Evolutionary conservation across 1,139 yeast species (phyloP).

Genomic region (Kurtzmaniella quercitrusa): DNA sequence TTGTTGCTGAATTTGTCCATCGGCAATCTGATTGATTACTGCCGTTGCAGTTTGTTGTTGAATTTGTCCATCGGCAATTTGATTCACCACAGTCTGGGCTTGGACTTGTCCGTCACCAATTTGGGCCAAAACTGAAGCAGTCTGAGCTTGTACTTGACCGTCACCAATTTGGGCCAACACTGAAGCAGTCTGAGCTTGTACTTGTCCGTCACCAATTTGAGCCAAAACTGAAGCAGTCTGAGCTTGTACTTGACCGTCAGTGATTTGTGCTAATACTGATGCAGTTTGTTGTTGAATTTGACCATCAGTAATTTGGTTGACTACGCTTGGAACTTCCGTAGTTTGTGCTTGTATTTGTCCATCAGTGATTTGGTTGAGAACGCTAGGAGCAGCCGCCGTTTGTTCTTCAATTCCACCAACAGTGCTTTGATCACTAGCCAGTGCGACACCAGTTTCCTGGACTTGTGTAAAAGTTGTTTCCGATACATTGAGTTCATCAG

Average conservation of each 20-base stretch:
- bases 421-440: conserved; percentile 31
- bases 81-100: conserved; percentile 32
- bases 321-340: conserved; percentile 7
- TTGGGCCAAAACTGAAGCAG: conserved; percentile 32
- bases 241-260: conserved; percentile 25
- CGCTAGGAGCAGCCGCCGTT: conserved; percentile 22
- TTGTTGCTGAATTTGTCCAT: conserved; percentile 44
- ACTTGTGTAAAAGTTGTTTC: neutral
- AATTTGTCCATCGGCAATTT: conserved; percentile 45
- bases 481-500: neutral
- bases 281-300: conserved; percentile 13
- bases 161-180: conserved; percentile 32
- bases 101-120: conserved; percentile 38
- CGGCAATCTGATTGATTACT: conserved; percentile 20
- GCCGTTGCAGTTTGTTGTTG: conserved; percentile 32
- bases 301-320: conserved; percentile 23
- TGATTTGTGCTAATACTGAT: conserved; percentile 19
- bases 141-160: conserved; percentile 36
- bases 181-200: conserved; percentile 23
- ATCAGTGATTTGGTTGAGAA: conserved; percentile 15
- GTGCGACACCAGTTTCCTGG: conserved; percentile 13
- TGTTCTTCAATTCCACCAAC: conserved; percentile 41
- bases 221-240: conserved; percentile 21
- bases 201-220: conserved; percentile 43
- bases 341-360: conserved; percentile 19